phyloP scores from a whole-genome alignment of 805 yeast species.

The Candida pseudoglaebosa region DNA sequence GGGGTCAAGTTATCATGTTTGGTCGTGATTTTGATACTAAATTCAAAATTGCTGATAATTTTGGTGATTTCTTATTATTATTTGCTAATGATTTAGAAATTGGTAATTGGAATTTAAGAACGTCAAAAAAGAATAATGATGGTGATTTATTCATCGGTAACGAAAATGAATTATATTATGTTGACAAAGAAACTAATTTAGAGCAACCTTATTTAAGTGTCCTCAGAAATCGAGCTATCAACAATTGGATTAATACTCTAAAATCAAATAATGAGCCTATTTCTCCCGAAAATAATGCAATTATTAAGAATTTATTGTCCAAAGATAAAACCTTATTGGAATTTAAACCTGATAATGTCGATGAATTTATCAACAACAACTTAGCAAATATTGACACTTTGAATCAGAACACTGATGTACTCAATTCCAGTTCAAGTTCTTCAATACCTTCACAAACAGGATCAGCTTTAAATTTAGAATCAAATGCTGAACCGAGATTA shows the following conservation, averaged over 20 bases:
- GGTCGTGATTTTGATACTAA: conserved; percentile 94
- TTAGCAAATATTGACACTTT: conserved; percentile 21
- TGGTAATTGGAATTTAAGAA: conserved; percentile 74
- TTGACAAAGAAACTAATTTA: conserved; percentile 52
- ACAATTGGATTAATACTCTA: conserved; percentile 30
- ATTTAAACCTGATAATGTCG: conserved; percentile 23
- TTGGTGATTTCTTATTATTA: conserved; percentile 81
- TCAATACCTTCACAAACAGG: neutral
- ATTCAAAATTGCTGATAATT: conserved; percentile 77
- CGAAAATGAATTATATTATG: conserved; percentile 69
- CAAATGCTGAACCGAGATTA: neutral
- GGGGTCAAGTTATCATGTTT: conserved; percentile 90
- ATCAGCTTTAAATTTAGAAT: neutral
- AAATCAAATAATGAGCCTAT: conserved; percentile 8
- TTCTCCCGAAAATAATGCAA: neutral
- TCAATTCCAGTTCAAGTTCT: conserved; percentile 4
- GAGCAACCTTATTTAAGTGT: conserved; percentile 42
- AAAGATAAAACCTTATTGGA: conserved; percentile 18
- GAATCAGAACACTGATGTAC: conserved; percentile 2
- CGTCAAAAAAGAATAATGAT: conserved; percentile 41
- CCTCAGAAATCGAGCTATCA: conserved; percentile 27
- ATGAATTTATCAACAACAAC: conserved; percentile 28
- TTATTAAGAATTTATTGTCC: neutral
- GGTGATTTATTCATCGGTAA: conserved; percentile 62
- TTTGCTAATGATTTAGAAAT: conserved; percentile 85